These are phyloP conservation scores for Tylopilus cervinicoccineus DNA, from an alignment of 768 basidiomycete genomes.

Conservation along the genomic window DNA sequence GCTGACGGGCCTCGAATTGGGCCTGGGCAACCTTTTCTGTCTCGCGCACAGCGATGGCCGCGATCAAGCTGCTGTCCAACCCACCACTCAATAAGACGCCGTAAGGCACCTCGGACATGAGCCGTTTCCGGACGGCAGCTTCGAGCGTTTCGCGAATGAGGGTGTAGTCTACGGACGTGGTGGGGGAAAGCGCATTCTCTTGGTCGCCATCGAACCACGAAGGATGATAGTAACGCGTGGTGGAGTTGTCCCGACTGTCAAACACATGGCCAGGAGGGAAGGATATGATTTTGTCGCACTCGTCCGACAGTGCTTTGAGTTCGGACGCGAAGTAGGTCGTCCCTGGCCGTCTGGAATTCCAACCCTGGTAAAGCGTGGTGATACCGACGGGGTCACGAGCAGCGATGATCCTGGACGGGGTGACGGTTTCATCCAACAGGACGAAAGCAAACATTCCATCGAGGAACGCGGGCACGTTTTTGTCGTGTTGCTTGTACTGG, in stretches of 20 bases:
- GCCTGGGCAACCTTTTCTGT: conserved; percentile 86
- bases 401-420: conserved; percentile 88
- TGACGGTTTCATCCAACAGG: conserved; percentile 87
- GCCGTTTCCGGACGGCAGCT: conserved; percentile 85
- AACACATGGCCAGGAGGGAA: conserved; percentile 98
- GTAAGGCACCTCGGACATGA: conserved; percentile 99
- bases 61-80: conserved; percentile 93
- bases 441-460: conserved; percentile 99
- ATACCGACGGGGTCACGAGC: conserved; percentile 97
- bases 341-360: conserved; percentile 78
- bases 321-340: conserved; percentile 93
- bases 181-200: conserved; percentile 56
- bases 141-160: conserved; percentile 80
- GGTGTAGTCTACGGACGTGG: conserved; percentile 57
- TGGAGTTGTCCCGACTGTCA: conserved; percentile 77
- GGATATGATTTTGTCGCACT: conserved; percentile 91
- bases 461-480: conserved; percentile 69
- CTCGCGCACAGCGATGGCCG: conserved; percentile 90
- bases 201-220: conserved; percentile 86
- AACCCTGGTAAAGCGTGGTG: conserved; percentile 98
- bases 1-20: conserved; percentile 68
- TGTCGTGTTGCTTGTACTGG: conserved; percentile 83
- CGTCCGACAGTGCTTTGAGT: conserved; percentile 84
- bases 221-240: conserved; percentile 82
- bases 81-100: conserved; percentile 96